These are phyloP conservation scores for Pichia sp. DNA, from an alignment of 1,139 yeast genomes.

Conservation along the genomic window DNA sequence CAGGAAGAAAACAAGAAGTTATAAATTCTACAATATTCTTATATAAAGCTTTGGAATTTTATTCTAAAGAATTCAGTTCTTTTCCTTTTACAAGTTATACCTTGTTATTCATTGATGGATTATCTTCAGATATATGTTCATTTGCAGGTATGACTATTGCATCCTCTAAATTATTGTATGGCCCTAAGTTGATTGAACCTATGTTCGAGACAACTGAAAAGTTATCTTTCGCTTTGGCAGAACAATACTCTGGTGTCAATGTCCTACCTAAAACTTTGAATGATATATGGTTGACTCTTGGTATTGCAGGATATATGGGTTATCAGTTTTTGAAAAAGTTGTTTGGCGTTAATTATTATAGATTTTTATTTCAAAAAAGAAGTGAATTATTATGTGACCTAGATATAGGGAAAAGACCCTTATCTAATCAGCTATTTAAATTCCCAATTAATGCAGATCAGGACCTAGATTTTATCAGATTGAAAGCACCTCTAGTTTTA, in stretches of 20 bases:
- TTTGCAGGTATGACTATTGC: slow-evolving; percentile 77
- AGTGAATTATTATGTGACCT: slow-evolving; percentile 62
- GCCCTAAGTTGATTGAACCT: slow-evolving; percentile 75
- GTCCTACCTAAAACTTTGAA: slow-evolving; percentile 75
- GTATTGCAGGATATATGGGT: slow-evolving; percentile 82
- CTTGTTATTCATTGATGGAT: slow-evolving; percentile 64
- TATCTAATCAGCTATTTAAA: slow-evolving; percentile 60
- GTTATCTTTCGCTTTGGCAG: slow-evolving; percentile 65
- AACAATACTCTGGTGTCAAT: slow-evolving; percentile 93
- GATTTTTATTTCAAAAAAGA: slow-evolving; percentile 59
- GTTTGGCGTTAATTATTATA: slow-evolving; percentile 80
- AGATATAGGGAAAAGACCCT: slow-evolving; percentile 78
- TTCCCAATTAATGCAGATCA: slow-evolving; percentile 57
- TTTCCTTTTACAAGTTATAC: slow-evolving; percentile 85
- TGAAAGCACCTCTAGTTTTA: slow-evolving; percentile 83
- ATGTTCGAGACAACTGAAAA: slow-evolving; percentile 63
- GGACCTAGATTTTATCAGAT: slow-evolving; percentile 51
- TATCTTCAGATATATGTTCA: slow-evolving; percentile 46
- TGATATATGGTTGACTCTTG: slow-evolving; percentile 90
- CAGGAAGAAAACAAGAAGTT: slow-evolving; percentile 53
- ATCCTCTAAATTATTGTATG: slow-evolving; percentile 62
- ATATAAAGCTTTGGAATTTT: slow-evolving; percentile 74
- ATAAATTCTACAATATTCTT: slow-evolving; percentile 71
- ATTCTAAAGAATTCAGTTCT: slow-evolving; percentile 84
- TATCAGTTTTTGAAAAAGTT: slow-evolving; percentile 59